These are phyloP conservation scores for Limtongozyma cylindracea DNA, from an alignment of 805 yeast species.

Conservation along the genomic window DNA sequence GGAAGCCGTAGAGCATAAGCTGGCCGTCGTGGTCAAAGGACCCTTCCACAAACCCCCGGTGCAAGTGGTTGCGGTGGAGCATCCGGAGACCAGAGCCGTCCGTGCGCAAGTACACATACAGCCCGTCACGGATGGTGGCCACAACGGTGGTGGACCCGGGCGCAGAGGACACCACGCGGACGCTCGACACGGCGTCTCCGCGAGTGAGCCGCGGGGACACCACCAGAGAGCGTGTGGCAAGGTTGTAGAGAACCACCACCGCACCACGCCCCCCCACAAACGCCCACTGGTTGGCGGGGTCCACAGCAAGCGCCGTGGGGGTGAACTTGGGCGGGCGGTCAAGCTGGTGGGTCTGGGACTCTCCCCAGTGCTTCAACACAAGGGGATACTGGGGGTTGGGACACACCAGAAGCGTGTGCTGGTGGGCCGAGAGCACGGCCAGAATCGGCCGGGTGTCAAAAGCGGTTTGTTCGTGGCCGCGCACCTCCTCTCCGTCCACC, in stretches of 20 bases:
- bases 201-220: slow-evolving; percentile 22
- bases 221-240: slow-evolving; percentile 8
- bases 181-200: slow-evolving; percentile 47
- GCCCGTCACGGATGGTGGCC: slow-evolving; percentile 44
- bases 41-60: slow-evolving; percentile 70
- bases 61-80: slow-evolving; percentile 31
- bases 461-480: too few relatives aligned
- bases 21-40: slow-evolving; percentile 18
- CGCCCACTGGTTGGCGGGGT: slow-evolving; percentile 12
- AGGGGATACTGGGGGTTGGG: slow-evolving; percentile 41
- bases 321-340: slow-evolving; percentile 20
- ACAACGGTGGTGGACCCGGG: slow-evolving; percentile 6
- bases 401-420: slow-evolving; percentile 27
- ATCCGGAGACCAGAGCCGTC: slow-evolving; percentile 3
- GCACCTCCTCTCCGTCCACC: too few relatives aligned
- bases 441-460: too few relatives aligned
- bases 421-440: slow-evolving; percentile 3
- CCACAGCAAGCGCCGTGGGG: slow-evolving; percentile 27
- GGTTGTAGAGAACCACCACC: slow-evolving; percentile 18
- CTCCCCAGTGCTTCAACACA: slow-evolving; percentile 11
- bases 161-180: slow-evolving; percentile 11
- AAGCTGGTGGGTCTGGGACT: slow-evolving; percentile 1
- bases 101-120: slow-evolving; percentile 13
- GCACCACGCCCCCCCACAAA: slow-evolving; percentile 54
- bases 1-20: slow-evolving; percentile 55